A percentile compares a stretch with the other conserved stretches of the same genome.
phyloP scores from a whole-genome alignment of 805 yeast genomes.

The Brettanomyces anomalus region DNA sequence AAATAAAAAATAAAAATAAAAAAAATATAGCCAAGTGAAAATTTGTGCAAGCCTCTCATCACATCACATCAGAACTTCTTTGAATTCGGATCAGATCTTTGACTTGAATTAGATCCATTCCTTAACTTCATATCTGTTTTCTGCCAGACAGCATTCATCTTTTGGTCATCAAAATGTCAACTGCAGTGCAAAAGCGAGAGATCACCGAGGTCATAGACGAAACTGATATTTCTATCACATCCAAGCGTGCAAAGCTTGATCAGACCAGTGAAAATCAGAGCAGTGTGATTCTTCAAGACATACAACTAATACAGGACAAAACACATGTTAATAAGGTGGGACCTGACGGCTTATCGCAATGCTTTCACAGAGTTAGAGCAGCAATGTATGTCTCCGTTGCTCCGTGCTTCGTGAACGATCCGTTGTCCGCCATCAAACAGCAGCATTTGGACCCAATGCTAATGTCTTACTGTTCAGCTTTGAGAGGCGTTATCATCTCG shows the following conservation, averaged over 20 bases:
- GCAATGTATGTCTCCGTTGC: conserved; percentile 79
- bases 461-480: conserved; percentile 68
- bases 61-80: too few relatives aligned
- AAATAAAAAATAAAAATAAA: too few relatives aligned
- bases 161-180: not conserved
- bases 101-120: too few relatives aligned
- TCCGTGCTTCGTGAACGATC: conserved; percentile 62
- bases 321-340: conserved; percentile 13
- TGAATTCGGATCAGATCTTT: too few relatives aligned
- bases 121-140: too few relatives aligned
- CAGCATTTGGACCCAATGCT: conserved; percentile 89
- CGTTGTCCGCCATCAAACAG: conserved; percentile 68
- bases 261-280: not conserved
- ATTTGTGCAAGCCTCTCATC: too few relatives aligned
- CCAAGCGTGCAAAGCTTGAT: not conserved
- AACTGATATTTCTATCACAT: not conserved
- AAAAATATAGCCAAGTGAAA: too few relatives aligned
- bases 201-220: not conserved
- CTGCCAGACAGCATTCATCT: too few relatives aligned
- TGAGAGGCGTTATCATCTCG: conserved; percentile 77
- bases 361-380: conserved; percentile 55
- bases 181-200: not conserved
- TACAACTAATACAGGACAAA: not conserved
- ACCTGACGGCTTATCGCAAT: conserved; percentile 44
- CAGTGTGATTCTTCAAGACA: not conserved